phyloP scores from a whole-genome alignment of 495 filamentous ascomycete genomes.

The Friedmanniomyces endolithicus region DNA sequence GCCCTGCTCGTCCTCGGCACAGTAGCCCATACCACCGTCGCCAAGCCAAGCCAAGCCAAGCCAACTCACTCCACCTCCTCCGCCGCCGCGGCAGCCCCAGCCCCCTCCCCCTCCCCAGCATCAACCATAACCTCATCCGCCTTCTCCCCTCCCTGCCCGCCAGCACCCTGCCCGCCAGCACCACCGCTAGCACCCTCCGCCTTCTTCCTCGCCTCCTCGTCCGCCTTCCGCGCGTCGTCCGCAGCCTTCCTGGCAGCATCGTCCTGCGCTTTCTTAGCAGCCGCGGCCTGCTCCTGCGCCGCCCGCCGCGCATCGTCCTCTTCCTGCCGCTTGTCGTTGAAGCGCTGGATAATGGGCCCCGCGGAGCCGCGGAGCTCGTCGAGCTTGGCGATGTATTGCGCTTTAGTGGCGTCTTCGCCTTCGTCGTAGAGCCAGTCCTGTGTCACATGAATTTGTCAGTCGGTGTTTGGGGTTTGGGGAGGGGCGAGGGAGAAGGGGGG shows the following conservation, averaged over 20 bases:
- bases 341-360: conserved; percentile 84
- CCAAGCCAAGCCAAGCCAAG: too few species aligned
- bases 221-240: conserved; percentile 49
- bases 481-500: too few species aligned
- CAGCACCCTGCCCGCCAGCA: too few species aligned
- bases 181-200: too few species aligned
- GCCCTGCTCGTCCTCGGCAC: too few species aligned
- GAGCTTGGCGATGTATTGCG: conserved; percentile 82
- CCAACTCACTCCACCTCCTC: too few species aligned
- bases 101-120: too few species aligned
- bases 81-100: too few species aligned
- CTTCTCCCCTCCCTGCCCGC: too few species aligned
- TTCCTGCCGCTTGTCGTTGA: conserved; percentile 85
- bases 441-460: not conserved
- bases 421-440: conserved; percentile 99
- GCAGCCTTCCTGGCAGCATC: conserved; percentile 68
- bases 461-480: too few species aligned
- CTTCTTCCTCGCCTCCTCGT: conserved; percentile 42
- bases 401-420: conserved; percentile 89
- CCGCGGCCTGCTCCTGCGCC: conserved; percentile 56
- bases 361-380: conserved; percentile 87
- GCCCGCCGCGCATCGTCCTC: conserved; percentile 69
- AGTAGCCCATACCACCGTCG: too few species aligned
- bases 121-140: too few species aligned
- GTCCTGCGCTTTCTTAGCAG: conserved; percentile 34